Evolutionary conservation across 179 eudicot genomes (phyloP), one percentile per base, ranked within the genome.

Genomic region (Patellifolia procumbens): DNA sequence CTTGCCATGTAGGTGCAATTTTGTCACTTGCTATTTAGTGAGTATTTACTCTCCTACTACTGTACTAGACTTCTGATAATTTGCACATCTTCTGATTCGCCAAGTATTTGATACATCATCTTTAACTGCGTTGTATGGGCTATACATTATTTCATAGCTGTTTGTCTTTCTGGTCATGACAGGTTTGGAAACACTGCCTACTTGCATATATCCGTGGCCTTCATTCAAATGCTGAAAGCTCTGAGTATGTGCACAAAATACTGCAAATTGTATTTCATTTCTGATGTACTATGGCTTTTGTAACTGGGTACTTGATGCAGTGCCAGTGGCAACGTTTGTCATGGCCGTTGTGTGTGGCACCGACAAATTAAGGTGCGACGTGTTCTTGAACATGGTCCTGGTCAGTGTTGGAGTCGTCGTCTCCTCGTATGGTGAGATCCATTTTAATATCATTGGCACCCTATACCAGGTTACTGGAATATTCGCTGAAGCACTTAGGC

Each of bases 141-240:
- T 53, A 26, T 9, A 20, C 37, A 31, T 37, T n/a, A 19, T 55
- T 13, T 65, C 46, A 34, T 59, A 35, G 79, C 59, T 76, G 68
- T 48, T 60, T 79, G 46, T 29, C 34, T 62, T 26, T 70, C 53
- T 72, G 72, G 59, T 64, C 70, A 61, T 80, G 65, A 46, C 96
- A 94, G 98, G 98, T 94, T 94, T 78, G 98, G 98, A 46, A 94
- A 94, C 83, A 94, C 98, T 51, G 98, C 98, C 74, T 94, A 89
- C 73, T 85, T 94, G 87, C 91, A 91, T 78, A 94, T 94, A 52
- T 94, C 98, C 2, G 98, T 94, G 76, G 98, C 98, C 73, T 94
- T 94, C 89, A 94, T 94, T 69, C 98, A 94, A 88, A 94, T 94
- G 98, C 97, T 94, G 52, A 94, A 94, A 85, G 96, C 98, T 73